A percentile compares a stretch with the other conserved stretches of the same genome.
These are phyloP conservation scores for Musa balbisiana DNA, from an alignment of 202 grass and related monocot genomes.

Conservation along the genomic window DNA sequence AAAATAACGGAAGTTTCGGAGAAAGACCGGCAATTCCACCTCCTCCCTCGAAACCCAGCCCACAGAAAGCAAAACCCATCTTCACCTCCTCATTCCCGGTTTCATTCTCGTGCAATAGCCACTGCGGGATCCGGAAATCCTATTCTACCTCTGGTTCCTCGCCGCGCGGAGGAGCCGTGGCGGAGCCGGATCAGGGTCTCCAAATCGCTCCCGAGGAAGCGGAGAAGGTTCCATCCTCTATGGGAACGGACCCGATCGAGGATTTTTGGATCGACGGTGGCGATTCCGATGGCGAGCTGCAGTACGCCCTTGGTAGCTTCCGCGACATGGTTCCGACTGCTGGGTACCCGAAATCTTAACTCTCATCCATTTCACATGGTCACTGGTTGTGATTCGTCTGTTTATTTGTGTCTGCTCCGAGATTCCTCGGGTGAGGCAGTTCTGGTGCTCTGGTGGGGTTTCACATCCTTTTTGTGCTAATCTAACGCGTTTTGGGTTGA, in stretches of 20 bases:
- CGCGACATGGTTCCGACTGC: not conserved
- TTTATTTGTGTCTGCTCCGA: not conserved
- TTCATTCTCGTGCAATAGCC: too few species aligned
- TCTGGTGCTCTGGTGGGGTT: not conserved
- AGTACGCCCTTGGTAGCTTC: slow-evolving; percentile 21
- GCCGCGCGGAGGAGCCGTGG: too few species aligned
- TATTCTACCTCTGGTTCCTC: not conserved
- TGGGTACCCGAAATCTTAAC: not conserved
- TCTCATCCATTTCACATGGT: not conserved
- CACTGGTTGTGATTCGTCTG: not conserved
- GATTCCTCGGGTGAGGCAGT: not conserved
- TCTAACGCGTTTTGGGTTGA: not conserved
- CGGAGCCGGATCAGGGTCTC: too few species aligned
- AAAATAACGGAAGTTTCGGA: too few species aligned
- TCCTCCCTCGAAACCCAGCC: too few species aligned
- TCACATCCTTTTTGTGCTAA: not conserved
- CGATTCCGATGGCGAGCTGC: slow-evolving; percentile 28
- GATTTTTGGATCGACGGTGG: slow-evolving; percentile 29
- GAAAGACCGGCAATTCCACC: too few species aligned
- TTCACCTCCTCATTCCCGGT: too few species aligned
- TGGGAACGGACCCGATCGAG: slow-evolving; percentile 24
- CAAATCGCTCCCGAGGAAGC: too few species aligned
- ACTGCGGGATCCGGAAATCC: too few species aligned
- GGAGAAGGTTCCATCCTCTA: not conserved
- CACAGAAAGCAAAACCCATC: too few species aligned